These are phyloP conservation scores for Zymoseptoria crescenta DNA, from an alignment of 2,329 filamentous ascomycete species.

Conservation along the genomic window DNA sequence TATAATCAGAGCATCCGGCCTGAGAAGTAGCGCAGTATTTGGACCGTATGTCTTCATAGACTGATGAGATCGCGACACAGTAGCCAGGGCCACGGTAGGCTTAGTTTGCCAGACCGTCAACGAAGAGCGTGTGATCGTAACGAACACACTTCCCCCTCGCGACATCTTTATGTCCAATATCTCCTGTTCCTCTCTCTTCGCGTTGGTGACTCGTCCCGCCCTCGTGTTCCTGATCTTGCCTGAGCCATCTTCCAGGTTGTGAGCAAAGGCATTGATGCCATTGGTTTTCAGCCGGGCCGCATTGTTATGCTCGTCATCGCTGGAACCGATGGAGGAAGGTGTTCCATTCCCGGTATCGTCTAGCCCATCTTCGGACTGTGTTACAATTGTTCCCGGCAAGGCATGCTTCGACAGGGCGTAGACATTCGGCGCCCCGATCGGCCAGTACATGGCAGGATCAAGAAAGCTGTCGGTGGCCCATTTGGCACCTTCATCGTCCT, in stretches of 20 bases:
- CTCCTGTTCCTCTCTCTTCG: constrained; percentile 23
- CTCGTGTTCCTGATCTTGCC: constrained; percentile 18
- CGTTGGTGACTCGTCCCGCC: not conserved
- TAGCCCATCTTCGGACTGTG: constrained; percentile 52
- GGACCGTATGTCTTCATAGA: constrained; percentile 78
- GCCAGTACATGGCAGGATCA: constrained; percentile 72
- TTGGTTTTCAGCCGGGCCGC: not conserved
- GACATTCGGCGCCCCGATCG: constrained; percentile 73
- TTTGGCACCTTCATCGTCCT: constrained; percentile 4
- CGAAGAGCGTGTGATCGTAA: constrained; percentile 74
- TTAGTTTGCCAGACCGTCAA: constrained; percentile 95
- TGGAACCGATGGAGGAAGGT: not conserved
- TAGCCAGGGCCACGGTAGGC: constrained; percentile 82
- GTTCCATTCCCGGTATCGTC: constrained; percentile 16
- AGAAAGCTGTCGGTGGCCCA: constrained; percentile 11
- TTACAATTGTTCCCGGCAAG: constrained; percentile 45
- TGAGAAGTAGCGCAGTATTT: constrained; percentile 75
- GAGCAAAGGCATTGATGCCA: not conserved
- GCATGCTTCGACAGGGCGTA: constrained; percentile 67
- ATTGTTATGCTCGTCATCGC: not conserved
- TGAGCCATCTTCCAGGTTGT: constrained; percentile 2
- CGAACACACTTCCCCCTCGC: constrained; percentile 74
- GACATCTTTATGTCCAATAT: constrained; percentile 71
- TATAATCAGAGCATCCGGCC: constrained; percentile 85
- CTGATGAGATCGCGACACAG: constrained; percentile 70